These are phyloP conservation scores for Zea luxurians DNA, from an alignment of 176 grass and related monocot species.

Conservation along the genomic window DNA sequence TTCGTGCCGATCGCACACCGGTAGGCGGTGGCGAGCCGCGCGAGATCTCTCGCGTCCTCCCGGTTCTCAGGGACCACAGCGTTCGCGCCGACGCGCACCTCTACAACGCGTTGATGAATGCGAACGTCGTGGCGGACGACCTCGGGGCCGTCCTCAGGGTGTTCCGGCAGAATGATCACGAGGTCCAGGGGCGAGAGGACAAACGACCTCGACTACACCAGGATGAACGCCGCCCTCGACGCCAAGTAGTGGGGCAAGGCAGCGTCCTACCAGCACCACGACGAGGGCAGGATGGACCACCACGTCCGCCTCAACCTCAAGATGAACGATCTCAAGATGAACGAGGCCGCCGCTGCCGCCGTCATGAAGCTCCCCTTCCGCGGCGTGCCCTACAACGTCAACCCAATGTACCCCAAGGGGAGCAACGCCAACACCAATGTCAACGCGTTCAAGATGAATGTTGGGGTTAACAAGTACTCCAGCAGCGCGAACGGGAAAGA, in stretches of 20 bases:
- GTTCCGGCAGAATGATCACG: conserved; percentile 79
- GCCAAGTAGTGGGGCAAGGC: conserved; percentile 72
- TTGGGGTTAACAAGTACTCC: too few relatives aligned
- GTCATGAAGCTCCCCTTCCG: conserved; percentile 53
- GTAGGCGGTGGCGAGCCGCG: too few relatives aligned
- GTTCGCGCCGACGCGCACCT: too few relatives aligned
- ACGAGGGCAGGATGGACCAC: conserved; percentile 68
- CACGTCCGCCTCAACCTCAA: conserved; percentile 70
- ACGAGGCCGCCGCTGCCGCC: too few relatives aligned
- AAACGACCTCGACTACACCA: conserved; percentile 66
- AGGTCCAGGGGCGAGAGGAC: conserved; percentile 63
- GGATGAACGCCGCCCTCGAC: conserved; percentile 56
- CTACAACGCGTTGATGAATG: too few relatives aligned
- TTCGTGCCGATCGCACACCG: too few relatives aligned
- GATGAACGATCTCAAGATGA: conserved; percentile 85
- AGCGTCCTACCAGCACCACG: conserved; percentile 67
- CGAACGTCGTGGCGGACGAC: too few relatives aligned
- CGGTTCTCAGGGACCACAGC: too few relatives aligned
- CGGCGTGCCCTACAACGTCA: conserved; percentile 57
- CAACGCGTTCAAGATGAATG: too few relatives aligned
- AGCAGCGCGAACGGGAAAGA: too few relatives aligned
- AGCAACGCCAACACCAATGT: conserved; percentile 55
- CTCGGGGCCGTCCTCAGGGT: too few relatives aligned
- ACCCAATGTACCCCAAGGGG: conserved; percentile 61
- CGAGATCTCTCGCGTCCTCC: too few relatives aligned